These are phyloP conservation scores for Carex arenaria DNA, from an alignment of 202 grass and related monocot genomes.

Conservation along the genomic window DNA sequence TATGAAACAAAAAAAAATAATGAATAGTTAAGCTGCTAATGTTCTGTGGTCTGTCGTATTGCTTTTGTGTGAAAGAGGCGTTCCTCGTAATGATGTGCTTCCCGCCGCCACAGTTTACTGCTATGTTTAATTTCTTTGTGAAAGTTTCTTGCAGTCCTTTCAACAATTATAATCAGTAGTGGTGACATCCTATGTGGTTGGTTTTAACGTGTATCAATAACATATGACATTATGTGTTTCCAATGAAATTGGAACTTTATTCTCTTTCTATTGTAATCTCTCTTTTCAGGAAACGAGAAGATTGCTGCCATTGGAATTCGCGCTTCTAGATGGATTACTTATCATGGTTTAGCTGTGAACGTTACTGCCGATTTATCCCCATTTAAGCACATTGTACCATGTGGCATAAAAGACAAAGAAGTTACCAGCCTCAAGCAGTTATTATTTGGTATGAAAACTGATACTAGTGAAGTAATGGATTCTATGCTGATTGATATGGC, in stretches of 20 bases:
- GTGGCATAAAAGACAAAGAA: conserved; percentile 43
- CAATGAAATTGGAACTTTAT: background rate
- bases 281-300: conserved; percentile 54
- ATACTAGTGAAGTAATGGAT: conserved; percentile 28
- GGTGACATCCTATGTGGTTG: background rate
- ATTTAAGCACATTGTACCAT: conserved; percentile 62
- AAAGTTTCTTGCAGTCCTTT: background rate
- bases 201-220: background rate
- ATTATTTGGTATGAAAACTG: conserved; percentile 16
- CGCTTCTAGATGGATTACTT: conserved; percentile 54
- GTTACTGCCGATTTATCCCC: conserved; percentile 55
- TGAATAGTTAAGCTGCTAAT: background rate
- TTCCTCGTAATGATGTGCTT: background rate
- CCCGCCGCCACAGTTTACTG: background rate
- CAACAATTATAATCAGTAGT: background rate
- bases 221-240: background rate
- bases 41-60: background rate
- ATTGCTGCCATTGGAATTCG: conserved; percentile 75
- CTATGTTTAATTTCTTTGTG: background rate
- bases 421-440: conserved; percentile 59
- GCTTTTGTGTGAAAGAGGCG: background rate
- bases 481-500: conserved; percentile 37
- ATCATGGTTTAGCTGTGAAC: conserved; percentile 72
- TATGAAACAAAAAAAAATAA: background rate
- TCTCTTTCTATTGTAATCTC: background rate